phyloP scores from a whole-genome alignment of 73 alveolate genomes.

The Loxodes magnus region DNA sequence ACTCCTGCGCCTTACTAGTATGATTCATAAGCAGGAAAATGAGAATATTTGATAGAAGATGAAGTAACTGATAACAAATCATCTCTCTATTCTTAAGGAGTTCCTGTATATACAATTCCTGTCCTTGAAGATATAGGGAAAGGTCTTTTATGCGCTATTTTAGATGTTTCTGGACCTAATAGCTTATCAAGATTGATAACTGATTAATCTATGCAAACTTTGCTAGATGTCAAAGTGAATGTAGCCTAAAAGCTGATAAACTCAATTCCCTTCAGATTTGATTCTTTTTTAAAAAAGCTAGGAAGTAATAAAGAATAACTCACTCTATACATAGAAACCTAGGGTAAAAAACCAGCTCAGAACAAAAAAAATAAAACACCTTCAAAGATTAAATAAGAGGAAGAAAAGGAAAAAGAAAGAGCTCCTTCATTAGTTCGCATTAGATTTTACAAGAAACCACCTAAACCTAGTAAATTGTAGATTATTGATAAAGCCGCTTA shows the following conservation, averaged over 20 bases:
- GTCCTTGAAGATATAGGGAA: slow-evolving; percentile 49
- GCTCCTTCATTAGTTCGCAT: too few species aligned
- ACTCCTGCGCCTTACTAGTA: background rate
- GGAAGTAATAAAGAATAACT: background rate
- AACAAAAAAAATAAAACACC: too few species aligned
- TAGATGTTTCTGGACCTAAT: slow-evolving; percentile 32
- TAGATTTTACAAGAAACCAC: too few species aligned
- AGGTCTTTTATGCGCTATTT: slow-evolving; percentile 25
- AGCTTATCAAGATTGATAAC: slow-evolving; percentile 43
- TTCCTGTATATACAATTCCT: slow-evolving; percentile 34
- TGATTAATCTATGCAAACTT: slow-evolving; percentile 21
- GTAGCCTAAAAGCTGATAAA: background rate
- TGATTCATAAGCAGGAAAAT: slow-evolving; percentile 18
- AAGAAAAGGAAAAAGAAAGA: too few species aligned
- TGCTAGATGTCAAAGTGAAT: slow-evolving; percentile 16
- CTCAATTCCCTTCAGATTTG: background rate
- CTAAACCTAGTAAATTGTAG: too few species aligned
- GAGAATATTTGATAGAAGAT: background rate
- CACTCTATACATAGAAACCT: too few species aligned
- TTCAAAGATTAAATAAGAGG: too few species aligned
- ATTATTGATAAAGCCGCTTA: too few species aligned
- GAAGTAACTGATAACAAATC: too few species aligned
- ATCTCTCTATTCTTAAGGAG: slow-evolving; percentile 6
- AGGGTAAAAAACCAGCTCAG: too few species aligned
- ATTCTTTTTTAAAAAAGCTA: background rate